These are phyloP conservation scores for Albifimbria verrucaria DNA, from an alignment of 2,329 filamentous ascomycete genomes.

Conservation along the genomic window DNA sequence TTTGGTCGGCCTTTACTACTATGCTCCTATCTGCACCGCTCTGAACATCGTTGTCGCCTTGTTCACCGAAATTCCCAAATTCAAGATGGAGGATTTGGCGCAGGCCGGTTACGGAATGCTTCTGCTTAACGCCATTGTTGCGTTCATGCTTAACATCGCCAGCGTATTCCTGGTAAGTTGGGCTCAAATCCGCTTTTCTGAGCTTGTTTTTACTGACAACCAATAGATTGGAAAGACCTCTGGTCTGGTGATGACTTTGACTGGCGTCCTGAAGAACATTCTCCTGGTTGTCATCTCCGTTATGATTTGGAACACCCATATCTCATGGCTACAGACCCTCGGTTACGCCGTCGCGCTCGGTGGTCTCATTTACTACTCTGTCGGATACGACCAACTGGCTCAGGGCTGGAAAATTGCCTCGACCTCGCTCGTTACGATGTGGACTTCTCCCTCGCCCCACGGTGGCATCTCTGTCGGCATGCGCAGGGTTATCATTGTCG, in stretches of 20 bases:
- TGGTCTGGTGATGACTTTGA: conserved; percentile 79
- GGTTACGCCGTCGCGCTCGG: conserved; percentile 70
- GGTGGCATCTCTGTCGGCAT: conserved; percentile 17
- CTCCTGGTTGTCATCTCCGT: conserved; percentile 75
- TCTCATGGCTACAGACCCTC: conserved; percentile 68
- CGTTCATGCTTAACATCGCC: conserved; percentile 77
- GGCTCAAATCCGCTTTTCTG: conserved; percentile 11
- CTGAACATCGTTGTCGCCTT: conserved; percentile 74
- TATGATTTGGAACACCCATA: conserved; percentile 72
- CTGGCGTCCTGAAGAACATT: conserved; percentile 84
- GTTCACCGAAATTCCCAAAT: conserved; percentile 63
- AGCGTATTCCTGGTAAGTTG: conserved; percentile 77
- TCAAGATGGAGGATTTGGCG: conserved; percentile 65
- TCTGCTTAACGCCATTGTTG: conserved; percentile 70
- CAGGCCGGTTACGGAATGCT: conserved; percentile 63
- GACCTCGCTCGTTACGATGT: conserved; percentile 18
- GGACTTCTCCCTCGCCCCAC: conserved; percentile 15
- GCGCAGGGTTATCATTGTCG: conserved; percentile 21
- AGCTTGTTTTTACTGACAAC: conserved; percentile 8
- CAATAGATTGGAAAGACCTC: conserved; percentile 81
- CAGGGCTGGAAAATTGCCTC: conserved; percentile 15
- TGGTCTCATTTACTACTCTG: conserved; percentile 48
- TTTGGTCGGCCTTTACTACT: conserved; percentile 85
- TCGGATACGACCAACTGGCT: conserved; percentile 32
- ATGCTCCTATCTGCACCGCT: conserved; percentile 76